Evolutionary conservation across 768 basidiomycete species (phyloP).

Genomic region (Botryobasidium botryosum): DNA sequence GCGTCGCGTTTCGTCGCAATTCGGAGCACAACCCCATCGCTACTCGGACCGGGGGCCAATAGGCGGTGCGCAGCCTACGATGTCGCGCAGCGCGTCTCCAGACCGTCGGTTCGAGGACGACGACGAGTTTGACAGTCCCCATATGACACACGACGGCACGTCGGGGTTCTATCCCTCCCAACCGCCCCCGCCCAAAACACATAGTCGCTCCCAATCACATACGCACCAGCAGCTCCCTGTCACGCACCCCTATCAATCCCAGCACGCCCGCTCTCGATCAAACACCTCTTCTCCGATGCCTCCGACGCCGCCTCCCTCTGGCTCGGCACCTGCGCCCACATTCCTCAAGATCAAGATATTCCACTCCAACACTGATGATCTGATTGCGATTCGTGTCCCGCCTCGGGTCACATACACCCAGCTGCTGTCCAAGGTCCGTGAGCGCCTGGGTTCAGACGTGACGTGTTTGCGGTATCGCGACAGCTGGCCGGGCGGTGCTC

Average conservation of each 20-base stretch:
- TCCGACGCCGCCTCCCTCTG: not conserved
- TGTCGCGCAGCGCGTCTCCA: too few relatives aligned
- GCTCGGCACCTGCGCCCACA: conserved; percentile 23
- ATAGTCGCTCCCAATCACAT: not conserved
- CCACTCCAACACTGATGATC: conserved; percentile 79
- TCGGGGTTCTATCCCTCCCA: too few relatives aligned
- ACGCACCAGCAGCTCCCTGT: not conserved
- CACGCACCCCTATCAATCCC: not conserved
- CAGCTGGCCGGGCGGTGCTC: conserved; percentile 23
- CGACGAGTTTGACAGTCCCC: too few relatives aligned
- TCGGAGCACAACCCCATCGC: too few relatives aligned
- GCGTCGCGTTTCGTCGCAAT: too few relatives aligned
- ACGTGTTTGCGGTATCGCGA: conserved; percentile 56
- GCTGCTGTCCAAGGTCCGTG: conserved; percentile 82
- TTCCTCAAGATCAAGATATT: conserved; percentile 99
- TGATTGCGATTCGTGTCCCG: conserved; percentile 93
- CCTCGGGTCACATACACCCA: conserved; percentile 75
- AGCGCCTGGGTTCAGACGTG: conserved; percentile 64
- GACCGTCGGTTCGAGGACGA: too few relatives aligned
- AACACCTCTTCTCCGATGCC: conserved; percentile 1
- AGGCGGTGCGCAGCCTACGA: too few relatives aligned
- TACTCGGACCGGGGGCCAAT: too few relatives aligned
- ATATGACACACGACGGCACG: too few relatives aligned
- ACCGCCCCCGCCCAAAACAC: too few relatives aligned
- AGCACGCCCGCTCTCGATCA: not conserved